These are phyloP conservation scores for Fusarium decemcellulare DNA, from an alignment of 2,329 filamentous ascomycete species.

Conservation along the genomic window DNA sequence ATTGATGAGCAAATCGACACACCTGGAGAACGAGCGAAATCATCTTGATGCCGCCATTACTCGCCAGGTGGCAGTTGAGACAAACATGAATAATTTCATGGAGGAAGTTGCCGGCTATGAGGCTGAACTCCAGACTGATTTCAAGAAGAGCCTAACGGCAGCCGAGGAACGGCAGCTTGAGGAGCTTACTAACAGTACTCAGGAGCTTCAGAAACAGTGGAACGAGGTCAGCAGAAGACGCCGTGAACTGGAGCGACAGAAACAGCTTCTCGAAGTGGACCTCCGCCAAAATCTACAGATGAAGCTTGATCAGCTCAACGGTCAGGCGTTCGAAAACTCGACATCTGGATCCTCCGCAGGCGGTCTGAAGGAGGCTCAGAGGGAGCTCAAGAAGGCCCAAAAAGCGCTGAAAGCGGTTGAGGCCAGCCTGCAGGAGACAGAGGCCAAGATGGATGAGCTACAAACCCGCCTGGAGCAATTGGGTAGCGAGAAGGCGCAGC, in stretches of 20 bases:
- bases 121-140: slow-evolving; percentile 85
- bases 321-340: slow-evolving; percentile 78
- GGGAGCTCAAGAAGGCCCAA: slow-evolving; percentile 84
- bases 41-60: slow-evolving; percentile 79
- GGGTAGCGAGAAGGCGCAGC: slow-evolving; percentile 70
- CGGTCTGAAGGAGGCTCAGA: slow-evolving; percentile 82
- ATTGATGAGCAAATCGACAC: slow-evolving; percentile 79
- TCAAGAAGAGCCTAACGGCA: slow-evolving; percentile 88
- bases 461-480: slow-evolving; percentile 68
- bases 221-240: slow-evolving; percentile 81
- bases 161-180: slow-evolving; percentile 89
- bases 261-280: slow-evolving; percentile 87
- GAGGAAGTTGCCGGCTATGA: slow-evolving; percentile 84
- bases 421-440: slow-evolving; percentile 79
- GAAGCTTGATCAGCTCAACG: slow-evolving; percentile 87
- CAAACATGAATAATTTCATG: slow-evolving; percentile 81
- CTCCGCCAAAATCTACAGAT: slow-evolving; percentile 90
- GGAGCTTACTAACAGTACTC: slow-evolving; percentile 75
- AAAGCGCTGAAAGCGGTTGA: slow-evolving; percentile 78
- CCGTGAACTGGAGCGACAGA: slow-evolving; percentile 83
- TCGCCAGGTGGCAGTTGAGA: slow-evolving; percentile 78
- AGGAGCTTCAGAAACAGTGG: slow-evolving; percentile 82
- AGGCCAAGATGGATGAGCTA: slow-evolving; percentile 74
- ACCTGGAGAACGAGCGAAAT: slow-evolving; percentile 80
- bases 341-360: slow-evolving; percentile 72